phyloP scores from a whole-genome alignment of 495 filamentous ascomycete species.

The Evernia prunastri region DNA sequence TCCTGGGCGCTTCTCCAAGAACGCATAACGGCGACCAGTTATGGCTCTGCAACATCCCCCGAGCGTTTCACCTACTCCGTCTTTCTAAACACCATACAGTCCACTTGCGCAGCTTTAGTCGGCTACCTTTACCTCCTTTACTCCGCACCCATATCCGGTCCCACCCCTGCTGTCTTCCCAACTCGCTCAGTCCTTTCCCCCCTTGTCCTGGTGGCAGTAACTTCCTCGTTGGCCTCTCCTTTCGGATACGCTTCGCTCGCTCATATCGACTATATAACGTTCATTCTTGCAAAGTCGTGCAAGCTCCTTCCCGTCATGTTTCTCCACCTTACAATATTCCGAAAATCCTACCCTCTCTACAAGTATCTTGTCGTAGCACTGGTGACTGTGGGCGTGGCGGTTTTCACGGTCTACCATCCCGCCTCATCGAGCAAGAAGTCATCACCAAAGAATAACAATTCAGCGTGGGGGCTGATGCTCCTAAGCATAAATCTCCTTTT shows the following conservation, averaged over 20 bases:
- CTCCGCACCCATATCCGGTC: constrained; percentile 51
- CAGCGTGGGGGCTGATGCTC: constrained; percentile 72
- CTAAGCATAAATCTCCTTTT: constrained; percentile 90
- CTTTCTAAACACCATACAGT: constrained; percentile 94
- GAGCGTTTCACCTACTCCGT: constrained; percentile 85
- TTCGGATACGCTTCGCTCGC: constrained; percentile 91
- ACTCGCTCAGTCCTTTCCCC: constrained; percentile 62
- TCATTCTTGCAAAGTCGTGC: constrained; percentile 95
- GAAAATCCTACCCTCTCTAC: constrained; percentile 83
- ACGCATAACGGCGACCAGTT: constrained; percentile 91
- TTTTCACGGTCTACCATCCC: constrained; percentile 86
- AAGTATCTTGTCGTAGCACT: constrained; percentile 90
- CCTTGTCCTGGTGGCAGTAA: constrained; percentile 79
- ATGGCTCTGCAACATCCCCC: constrained; percentile 48
- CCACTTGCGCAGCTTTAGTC: constrained; percentile 72
- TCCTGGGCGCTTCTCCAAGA: constrained; percentile 97
- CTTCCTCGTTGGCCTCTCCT: constrained; percentile 79
- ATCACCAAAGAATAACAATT: constrained; percentile 33
- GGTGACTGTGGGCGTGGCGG: constrained; percentile 86
- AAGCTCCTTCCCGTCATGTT: constrained; percentile 98
- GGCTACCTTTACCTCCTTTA: constrained; percentile 75
- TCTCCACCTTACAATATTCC: constrained; percentile 88
- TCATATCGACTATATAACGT: constrained; percentile 98
- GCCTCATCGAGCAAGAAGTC: constrained; percentile 61
- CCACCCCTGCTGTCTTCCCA: constrained; percentile 66